phyloP scores from a whole-genome alignment of 2,329 filamentous ascomycete species.

The Ambrosiella cleistominuta region DNA sequence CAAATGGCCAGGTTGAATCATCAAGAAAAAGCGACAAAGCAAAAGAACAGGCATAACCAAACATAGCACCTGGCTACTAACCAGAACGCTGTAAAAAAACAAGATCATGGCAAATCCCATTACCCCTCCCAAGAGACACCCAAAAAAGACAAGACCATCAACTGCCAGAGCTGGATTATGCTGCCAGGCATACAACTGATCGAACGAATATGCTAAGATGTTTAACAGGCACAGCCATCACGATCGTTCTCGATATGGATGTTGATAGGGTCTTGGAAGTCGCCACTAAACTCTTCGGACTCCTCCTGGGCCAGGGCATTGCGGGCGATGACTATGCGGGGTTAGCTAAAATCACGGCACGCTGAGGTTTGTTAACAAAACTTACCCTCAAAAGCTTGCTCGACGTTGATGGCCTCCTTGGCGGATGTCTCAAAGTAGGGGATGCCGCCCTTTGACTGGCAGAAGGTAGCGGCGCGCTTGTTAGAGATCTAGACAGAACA shows the following conservation, averaged over 20 bases:
- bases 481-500: constrained; percentile 56
- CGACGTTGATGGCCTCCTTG: constrained; percentile 96
- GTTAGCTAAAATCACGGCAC: neutral
- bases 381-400: constrained; percentile 56
- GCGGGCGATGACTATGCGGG: constrained; percentile 63
- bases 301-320: constrained; percentile 94
- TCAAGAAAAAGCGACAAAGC: neutral
- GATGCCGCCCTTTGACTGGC: constrained; percentile 90
- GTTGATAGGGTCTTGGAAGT: constrained; percentile 96
- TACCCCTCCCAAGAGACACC: neutral
- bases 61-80: neutral
- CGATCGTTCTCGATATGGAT: constrained; percentile 91
- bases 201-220: neutral
- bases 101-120: constrained; percentile 5
- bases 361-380: constrained; percentile 1
- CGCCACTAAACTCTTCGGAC: constrained; percentile 90
- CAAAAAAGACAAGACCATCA: neutral
- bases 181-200: neutral
- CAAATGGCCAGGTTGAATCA: neutral
- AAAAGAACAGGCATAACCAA: neutral
- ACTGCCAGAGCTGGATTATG: neutral
- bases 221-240: constrained; percentile 81
- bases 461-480: constrained; percentile 93
- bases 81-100: constrained; percentile 1
- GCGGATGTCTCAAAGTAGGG: constrained; percentile 99